A percentile compares a stretch with the other conserved stretches of the same genome.
Evolutionary conservation across 495 filamentous ascomycete genomes (phyloP).

Genomic region (Xylaria nigripes): DNA sequence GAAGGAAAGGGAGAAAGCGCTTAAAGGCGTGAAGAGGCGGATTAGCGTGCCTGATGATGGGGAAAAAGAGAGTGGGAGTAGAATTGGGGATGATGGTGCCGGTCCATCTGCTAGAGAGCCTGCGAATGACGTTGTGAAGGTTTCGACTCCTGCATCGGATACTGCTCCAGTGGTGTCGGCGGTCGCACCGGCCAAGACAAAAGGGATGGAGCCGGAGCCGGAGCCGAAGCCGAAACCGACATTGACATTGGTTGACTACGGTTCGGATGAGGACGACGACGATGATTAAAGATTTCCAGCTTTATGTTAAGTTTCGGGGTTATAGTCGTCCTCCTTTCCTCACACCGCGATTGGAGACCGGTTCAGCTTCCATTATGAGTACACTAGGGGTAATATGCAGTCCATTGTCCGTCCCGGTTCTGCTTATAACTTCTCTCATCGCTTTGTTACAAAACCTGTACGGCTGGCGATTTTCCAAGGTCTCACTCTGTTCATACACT

Average conservation of each 20-base stretch:
- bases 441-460: too few species aligned
- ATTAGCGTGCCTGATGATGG: not conserved
- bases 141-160: not conserved
- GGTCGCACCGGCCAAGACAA: not conserved
- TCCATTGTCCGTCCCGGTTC: too few species aligned
- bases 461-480: too few species aligned
- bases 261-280: slow-evolving; percentile 27
- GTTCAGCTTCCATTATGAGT: too few species aligned
- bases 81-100: not conserved
- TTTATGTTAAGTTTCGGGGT: not conserved
- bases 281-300: slow-evolving; percentile 9
- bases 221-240: slow-evolving; percentile 12
- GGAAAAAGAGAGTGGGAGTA: not conserved
- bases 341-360: not conserved
- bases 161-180: not conserved
- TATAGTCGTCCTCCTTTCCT: not conserved
- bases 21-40: slow-evolving; percentile 15
- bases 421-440: too few species aligned
- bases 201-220: not conserved
- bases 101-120: not conserved
- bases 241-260: slow-evolving; percentile 26
- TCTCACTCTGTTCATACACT: too few species aligned
- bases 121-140: not conserved
- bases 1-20: slow-evolving; percentile 9
- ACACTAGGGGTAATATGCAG: too few species aligned